These are phyloP conservation scores for Nectriaceae sp. DNA, from an alignment of 2,329 filamentous ascomycete genomes.

Conservation along the genomic window DNA sequence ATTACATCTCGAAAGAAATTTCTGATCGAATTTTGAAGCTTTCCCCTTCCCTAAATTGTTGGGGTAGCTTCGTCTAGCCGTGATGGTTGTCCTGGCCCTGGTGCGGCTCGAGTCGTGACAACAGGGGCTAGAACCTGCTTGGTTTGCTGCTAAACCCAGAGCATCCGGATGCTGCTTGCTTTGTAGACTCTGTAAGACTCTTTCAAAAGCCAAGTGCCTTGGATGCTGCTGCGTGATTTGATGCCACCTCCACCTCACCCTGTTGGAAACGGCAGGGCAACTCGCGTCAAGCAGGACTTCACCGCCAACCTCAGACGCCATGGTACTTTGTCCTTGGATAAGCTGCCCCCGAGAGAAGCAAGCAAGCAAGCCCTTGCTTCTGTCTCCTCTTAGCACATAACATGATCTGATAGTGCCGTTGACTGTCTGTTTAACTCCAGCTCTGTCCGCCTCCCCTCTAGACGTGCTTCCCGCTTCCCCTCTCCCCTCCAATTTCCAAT, in stretches of 20 bases:
- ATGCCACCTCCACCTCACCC: not conserved
- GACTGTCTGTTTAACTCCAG: not conserved
- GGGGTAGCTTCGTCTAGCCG: not conserved
- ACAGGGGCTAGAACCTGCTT: not conserved
- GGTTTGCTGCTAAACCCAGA: not conserved
- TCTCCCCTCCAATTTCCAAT: too few relatives aligned
- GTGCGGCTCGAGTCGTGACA: not conserved
- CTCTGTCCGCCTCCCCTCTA: too few relatives aligned
- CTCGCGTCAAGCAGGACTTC: not conserved
- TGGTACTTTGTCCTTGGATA: not conserved
- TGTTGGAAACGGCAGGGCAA: not conserved
- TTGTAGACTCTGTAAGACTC: not conserved
- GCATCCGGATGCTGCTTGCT: not conserved
- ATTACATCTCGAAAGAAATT: too few relatives aligned
- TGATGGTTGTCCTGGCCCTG: not conserved
- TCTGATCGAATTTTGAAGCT: too few relatives aligned
- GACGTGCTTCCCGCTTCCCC: too few relatives aligned
- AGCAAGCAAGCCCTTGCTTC: not conserved
- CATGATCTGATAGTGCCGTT: not conserved
- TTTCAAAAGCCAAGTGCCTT: not conserved
- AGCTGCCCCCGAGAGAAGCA: too few relatives aligned
- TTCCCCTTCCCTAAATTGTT: too few relatives aligned
- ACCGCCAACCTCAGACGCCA: not conserved
- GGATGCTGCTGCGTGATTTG: slow-evolving; percentile 1
- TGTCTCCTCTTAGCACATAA: not conserved